Conservation (phyloP, 768 basidiomycete species). For the Vararia minispora region DNA sequence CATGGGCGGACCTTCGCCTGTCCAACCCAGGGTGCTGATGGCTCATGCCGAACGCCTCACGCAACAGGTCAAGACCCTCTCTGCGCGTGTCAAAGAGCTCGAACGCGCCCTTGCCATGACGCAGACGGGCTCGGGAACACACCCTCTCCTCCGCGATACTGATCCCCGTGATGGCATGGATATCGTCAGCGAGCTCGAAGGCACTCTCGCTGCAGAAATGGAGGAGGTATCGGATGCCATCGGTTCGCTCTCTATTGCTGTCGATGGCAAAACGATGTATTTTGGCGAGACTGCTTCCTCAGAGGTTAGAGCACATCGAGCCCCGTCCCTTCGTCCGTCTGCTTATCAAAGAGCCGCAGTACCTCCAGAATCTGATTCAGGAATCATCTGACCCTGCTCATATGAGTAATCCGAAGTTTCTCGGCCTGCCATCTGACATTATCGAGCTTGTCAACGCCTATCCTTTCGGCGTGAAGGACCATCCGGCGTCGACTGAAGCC, state of each 20-base stretch:
- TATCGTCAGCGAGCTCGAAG: neutral
- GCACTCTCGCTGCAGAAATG: constrained; percentile 15
- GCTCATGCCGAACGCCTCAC: constrained; percentile 35
- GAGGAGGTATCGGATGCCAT: constrained; percentile 26
- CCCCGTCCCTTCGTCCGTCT: neutral
- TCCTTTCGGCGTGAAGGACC: constrained; percentile 35
- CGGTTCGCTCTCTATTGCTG: constrained; percentile 38
- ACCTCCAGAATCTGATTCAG: constrained; percentile 15
- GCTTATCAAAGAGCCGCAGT: constrained; percentile 8
- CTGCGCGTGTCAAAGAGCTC: constrained; percentile 31
- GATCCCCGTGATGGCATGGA: neutral
- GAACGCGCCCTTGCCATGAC: constrained; percentile 28
- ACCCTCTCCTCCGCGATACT: constrained; percentile 11
- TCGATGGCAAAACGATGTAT: constrained; percentile 37
- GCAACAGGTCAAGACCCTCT: constrained; percentile 35
- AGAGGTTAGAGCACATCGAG: constrained; percentile 27
- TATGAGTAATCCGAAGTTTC: constrained; percentile 12
- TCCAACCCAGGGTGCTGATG: constrained; percentile 34
- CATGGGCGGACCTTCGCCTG: neutral
- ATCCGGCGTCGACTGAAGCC: constrained; percentile 23
- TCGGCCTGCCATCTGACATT: constrained; percentile 33
- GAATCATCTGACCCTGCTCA: neutral
- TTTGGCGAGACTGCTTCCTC: constrained; percentile 39
- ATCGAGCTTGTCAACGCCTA: constrained; percentile 35
- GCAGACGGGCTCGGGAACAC: constrained; percentile 14